These are phyloP conservation scores for Tulasnella sp. DNA, from an alignment of 768 basidiomycete species.

Conservation along the genomic window DNA sequence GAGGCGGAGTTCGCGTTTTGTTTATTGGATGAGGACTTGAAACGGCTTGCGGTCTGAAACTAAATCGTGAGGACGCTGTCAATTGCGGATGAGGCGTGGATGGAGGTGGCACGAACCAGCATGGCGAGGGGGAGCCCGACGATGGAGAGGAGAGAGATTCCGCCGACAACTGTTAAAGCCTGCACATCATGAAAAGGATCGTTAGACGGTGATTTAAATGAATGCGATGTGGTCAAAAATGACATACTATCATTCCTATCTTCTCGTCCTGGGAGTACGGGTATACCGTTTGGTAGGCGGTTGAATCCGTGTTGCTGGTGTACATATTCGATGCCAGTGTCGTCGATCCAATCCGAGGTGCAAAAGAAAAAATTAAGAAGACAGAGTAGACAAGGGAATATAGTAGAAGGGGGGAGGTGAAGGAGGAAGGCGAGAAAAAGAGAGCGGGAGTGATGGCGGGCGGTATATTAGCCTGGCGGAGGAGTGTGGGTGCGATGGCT, in stretches of 20 bases:
- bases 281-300: not conserved
- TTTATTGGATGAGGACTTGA: not conserved
- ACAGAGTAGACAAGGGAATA: not conserved
- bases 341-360: not conserved
- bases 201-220: not conserved
- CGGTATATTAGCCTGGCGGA: not conserved
- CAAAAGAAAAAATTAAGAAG: not conserved
- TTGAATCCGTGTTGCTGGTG: not conserved
- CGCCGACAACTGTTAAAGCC: not conserved
- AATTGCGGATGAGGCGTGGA: not conserved
- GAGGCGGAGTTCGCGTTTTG: not conserved
- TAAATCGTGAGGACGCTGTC: not conserved
- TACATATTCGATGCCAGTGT: not conserved
- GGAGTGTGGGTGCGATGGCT: not conserved
- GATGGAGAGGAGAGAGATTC: slow-evolving; percentile 4
- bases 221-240: not conserved
- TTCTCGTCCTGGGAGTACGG: slow-evolving; percentile 7
- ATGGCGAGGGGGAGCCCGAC: not conserved
- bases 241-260: slow-evolving; percentile 12
- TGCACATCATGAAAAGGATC: not conserved
- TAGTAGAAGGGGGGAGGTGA: not conserved
- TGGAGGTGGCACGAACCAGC: not conserved
- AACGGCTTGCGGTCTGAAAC: not conserved
- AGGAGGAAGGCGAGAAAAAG: slow-evolving; percentile 3
- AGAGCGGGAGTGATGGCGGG: not conserved